Evolutionary conservation across 2,329 filamentous ascomycete genomes (phyloP), one percentile per base, ranked within the genome.

Genomic region (Cladobotryum mycophilum): DNA sequence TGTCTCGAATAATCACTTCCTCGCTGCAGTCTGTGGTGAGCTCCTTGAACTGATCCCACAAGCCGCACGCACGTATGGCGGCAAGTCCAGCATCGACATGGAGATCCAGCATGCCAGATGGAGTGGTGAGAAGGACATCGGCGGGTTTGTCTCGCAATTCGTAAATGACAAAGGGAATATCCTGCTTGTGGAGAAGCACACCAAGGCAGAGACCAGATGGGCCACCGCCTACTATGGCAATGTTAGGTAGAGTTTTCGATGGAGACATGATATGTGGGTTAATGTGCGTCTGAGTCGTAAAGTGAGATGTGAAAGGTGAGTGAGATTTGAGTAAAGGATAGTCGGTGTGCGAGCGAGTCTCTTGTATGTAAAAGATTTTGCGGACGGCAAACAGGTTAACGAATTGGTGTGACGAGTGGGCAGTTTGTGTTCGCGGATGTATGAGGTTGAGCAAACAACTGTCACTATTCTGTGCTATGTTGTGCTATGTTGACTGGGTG

Each of bases 191-290:
- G 4, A 81, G 70, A 12, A 78, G 66, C 18, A 65, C 62, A 20
- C 67, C 75, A 5, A 80, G 67, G 1, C 73, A 73, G 1, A 80
- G 67, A 25, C 76, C 76, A 1, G 64, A 65, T 0, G 73, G 74
- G 11, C 74, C 74, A 11, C 60, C 72, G 47, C 74, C 74, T 30
- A 76, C 55, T 40, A 77, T 74, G 47, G 72, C 72, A 25, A 76
- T 73, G 36, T 55, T 52, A 13, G 48, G 45, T 13, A 15, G 42
- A 15, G 11, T n/a, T 14, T 7, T 35, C 5, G 30, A 30, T 11
- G 25, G 14, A 33, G 22, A 35, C 42, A 45, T 45, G 40, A 8
- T 42, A n/a, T 30, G 25, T 30, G 25, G 6, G 25, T 30, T 30
- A 6, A 30, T 30, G 25, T 6, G 25, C 6, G 25, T 30, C 4